Percentiles rank a stretch among this genome's conserved stretches.
Evolutionary conservation across 306 rosid species (phyloP).

Genomic region (Carpinus viminea): DNA sequence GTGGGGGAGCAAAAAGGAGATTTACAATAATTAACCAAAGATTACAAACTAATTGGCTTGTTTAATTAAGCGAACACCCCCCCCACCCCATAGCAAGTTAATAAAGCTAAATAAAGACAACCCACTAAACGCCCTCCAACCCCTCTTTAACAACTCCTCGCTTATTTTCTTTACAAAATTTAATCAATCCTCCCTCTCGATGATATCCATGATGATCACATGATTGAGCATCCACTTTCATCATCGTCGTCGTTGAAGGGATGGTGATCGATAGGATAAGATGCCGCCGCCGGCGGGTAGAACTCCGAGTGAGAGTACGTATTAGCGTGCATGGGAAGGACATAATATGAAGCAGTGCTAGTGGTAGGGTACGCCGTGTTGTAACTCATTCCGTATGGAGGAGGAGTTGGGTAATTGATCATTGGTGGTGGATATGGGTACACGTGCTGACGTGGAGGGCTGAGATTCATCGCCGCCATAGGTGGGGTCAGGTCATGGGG

Average conservation of each 20-base stretch:
- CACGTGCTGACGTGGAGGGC: conserved; percentile 51
- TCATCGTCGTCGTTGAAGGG: conserved; percentile 31
- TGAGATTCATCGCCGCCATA: conserved; percentile 24
- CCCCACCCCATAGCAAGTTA: conserved; percentile 11
- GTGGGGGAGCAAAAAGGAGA: conserved; percentile 42
- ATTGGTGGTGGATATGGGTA: conserved; percentile 49
- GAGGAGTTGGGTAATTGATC: conserved; percentile 37
- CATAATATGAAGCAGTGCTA: conserved; percentile 40
- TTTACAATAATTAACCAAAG: conserved; percentile 13
- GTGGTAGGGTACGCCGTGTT: conserved; percentile 55
- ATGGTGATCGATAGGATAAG: conserved; percentile 30
- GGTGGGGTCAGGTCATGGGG: conserved; percentile 21
- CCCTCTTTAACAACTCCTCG: conserved; percentile 2
- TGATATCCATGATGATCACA: conserved; percentile 39
- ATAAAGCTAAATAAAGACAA: conserved; percentile 30
- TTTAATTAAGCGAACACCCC: conserved; percentile 32
- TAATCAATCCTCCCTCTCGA: background rate
- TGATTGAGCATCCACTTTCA: conserved; percentile 57
- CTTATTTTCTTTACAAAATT: conserved; percentile 30
- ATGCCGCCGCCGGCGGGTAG: conserved; percentile 33
- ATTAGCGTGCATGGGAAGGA: conserved; percentile 53
- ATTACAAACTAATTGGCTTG: conserved; percentile 36
- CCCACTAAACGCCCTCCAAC: conserved; percentile 29
- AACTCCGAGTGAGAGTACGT: conserved; percentile 20
- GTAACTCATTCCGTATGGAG: conserved; percentile 54